Base-by-base conservation (phyloP, 2,329 filamentous ascomycete species). In the Penicillium sp. region DNA sequence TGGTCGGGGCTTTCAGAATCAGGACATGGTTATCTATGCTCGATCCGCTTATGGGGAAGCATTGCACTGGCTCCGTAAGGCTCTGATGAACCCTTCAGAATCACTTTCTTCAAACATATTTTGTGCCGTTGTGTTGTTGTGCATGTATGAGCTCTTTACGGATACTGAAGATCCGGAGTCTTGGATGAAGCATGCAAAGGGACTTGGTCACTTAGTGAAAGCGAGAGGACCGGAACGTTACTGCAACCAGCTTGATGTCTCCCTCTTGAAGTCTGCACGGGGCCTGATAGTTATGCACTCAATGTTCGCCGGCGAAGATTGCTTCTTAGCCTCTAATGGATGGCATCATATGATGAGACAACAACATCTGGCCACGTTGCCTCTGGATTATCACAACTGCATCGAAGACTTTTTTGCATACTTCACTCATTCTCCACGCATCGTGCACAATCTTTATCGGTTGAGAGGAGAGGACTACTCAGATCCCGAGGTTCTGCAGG, bases 141-240 rank as follows among this genome's bases (percentile, higher is more conserved):
- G 69, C 52, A 37, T 69, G 26, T 71, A 70, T 37, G 69, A 71
- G 68, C 63, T 71, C 2, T 71, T 71, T 48, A 56, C 66, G 16
- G 66, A 70, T 29, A 59, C 57, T 5, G 53, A 65, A 5, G 58
- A 66, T 22, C 58, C 66, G 2, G 63, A 63, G 27, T 65, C 64
- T 3, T 71, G 69, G 69, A 71, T 71, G 63, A 69, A 67, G 27
- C 69, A 71, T 50, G 69, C 68, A 19, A 63, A 65, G 26, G 69
- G 64, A 2, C 55, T 71, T 26, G 63, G 65, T 41, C 67, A 68
- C 44, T 29, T 71, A 35, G 63, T 65, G 24, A 58, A 59, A 39
- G 53, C 61, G n/a, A 53, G 69, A 53, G 68, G 69, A 9, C 59
- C 59, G 11, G 54, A 55, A 8, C 58, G 66, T 22, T 69, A 68